These are phyloP conservation scores for Yarrowia bubula DNA, from an alignment of 805 yeast species.

Conservation along the genomic window DNA sequence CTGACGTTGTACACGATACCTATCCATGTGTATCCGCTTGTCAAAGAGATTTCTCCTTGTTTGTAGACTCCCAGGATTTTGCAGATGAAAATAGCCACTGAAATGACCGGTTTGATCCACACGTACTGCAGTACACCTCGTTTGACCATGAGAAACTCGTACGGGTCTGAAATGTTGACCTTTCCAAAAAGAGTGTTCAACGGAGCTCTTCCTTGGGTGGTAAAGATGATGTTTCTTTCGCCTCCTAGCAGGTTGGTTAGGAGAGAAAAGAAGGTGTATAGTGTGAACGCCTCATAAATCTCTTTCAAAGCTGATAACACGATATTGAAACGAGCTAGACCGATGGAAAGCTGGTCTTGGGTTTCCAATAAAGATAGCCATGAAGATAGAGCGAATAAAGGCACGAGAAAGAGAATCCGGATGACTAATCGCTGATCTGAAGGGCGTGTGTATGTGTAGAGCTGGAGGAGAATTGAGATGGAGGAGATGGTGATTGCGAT, in stretches of 20 bases:
- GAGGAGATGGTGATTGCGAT: constrained; percentile 45
- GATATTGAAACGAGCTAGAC: constrained; percentile 36
- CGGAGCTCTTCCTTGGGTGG: constrained; percentile 69
- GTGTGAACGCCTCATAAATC: constrained; percentile 92
- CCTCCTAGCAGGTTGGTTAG: constrained; percentile 87
- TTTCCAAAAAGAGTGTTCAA: constrained; percentile 58
- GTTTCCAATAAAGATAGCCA: constrained; percentile 54
- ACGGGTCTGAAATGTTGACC: constrained; percentile 84
- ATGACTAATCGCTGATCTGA: constrained; percentile 80
- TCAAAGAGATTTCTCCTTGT: constrained; percentile 48
- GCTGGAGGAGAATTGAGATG: constrained; percentile 51
- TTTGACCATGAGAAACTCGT: constrained; percentile 70
- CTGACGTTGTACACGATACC: constrained; percentile 72
- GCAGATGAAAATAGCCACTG: constrained; percentile 51
- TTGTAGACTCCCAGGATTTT: constrained; percentile 50
- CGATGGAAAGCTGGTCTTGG: constrained; percentile 29
- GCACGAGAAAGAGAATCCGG: constrained; percentile 65
- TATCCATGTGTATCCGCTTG: constrained; percentile 60
- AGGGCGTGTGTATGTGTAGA: constrained; percentile 80
- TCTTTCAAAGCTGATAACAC: constrained; percentile 76
- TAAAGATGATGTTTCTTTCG: constrained; percentile 76
- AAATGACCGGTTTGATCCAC: constrained; percentile 87
- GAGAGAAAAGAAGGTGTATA: constrained; percentile 85
- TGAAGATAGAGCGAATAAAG: constrained; percentile 74
- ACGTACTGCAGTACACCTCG: constrained; percentile 90